phyloP scores from a whole-genome alignment of 2,329 filamentous ascomycete species.

The Chaetomiaceae sp. region DNA sequence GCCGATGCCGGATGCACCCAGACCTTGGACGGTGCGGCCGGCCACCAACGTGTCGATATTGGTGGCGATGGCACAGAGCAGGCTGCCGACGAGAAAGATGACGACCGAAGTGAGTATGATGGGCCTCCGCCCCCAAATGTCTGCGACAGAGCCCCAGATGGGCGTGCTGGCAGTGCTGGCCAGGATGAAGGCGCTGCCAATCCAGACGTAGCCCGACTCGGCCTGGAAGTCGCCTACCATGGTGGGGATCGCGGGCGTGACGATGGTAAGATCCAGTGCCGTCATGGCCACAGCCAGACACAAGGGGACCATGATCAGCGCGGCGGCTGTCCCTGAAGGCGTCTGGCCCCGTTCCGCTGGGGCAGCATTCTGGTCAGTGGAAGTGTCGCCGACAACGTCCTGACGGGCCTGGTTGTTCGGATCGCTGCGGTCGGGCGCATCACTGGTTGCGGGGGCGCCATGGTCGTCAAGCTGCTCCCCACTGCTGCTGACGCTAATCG shows the following conservation, averaged over 20 bases:
- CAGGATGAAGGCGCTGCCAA: constrained; percentile 69
- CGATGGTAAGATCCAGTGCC: constrained; percentile 56
- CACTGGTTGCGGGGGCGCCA: too few relatives aligned
- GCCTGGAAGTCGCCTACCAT: constrained; percentile 62
- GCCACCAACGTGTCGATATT: constrained; percentile 52
- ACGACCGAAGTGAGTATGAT: constrained; percentile 47
- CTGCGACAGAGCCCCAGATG: constrained; percentile 63
- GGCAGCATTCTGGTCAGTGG: too few relatives aligned
- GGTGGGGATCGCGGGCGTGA: constrained; percentile 63
- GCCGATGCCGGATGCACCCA: constrained; percentile 54
- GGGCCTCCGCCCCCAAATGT: constrained; percentile 56
- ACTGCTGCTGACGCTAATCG: too few relatives aligned
- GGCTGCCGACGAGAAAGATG: constrained; percentile 52
- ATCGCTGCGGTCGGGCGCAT: too few relatives aligned
- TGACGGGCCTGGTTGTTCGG: too few relatives aligned
- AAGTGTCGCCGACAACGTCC: too few relatives aligned
- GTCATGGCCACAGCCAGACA: constrained; percentile 45
- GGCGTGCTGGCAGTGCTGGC: constrained; percentile 63
- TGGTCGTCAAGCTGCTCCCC: too few relatives aligned
- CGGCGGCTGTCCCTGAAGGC: not conserved
- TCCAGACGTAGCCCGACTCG: constrained; percentile 69
- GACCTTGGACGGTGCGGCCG: constrained; percentile 52
- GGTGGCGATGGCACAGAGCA: constrained; percentile 48
- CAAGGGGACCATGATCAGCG: constrained; percentile 15
- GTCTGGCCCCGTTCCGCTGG: not conserved